Conservation (phyloP, 768 basidiomycete species). For the Suillus variegatus region DNA sequence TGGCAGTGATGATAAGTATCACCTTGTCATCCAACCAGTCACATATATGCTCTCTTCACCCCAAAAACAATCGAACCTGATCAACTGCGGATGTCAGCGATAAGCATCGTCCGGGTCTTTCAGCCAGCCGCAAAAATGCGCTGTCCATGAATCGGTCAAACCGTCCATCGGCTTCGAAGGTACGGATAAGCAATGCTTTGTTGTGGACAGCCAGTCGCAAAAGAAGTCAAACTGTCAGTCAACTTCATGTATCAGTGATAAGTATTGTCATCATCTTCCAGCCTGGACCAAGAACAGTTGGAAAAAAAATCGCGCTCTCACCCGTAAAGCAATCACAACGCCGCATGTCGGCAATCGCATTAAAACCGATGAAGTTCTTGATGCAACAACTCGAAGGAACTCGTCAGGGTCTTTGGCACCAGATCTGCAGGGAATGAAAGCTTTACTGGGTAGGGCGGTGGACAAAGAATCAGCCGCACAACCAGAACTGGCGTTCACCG, state of each 20-base stretch:
- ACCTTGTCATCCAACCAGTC: background rate
- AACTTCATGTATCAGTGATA: too few relatives aligned
- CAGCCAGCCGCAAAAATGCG: background rate
- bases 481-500: background rate
- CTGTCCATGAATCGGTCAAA: background rate
- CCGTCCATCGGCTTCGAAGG: background rate
- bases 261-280: too few relatives aligned
- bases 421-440: background rate
- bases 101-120: background rate
- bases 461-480: background rate
- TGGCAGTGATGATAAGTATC: background rate
- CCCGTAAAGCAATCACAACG: background rate
- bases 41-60: background rate
- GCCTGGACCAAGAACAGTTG: too few relatives aligned
- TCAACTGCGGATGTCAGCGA: background rate
- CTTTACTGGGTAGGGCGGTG: background rate
- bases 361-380: constrained; percentile 1
- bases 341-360: background rate
- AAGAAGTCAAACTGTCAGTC: too few relatives aligned
- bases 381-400: background rate
- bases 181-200: background rate
- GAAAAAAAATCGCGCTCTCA: background rate
- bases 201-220: background rate
- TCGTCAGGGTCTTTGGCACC: background rate
- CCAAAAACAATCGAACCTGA: background rate